Evolutionary conservation across 208 protist species (phyloP), one percentile per base, ranked within the genome.

Genomic region (Crithidia brevicula): DNA sequence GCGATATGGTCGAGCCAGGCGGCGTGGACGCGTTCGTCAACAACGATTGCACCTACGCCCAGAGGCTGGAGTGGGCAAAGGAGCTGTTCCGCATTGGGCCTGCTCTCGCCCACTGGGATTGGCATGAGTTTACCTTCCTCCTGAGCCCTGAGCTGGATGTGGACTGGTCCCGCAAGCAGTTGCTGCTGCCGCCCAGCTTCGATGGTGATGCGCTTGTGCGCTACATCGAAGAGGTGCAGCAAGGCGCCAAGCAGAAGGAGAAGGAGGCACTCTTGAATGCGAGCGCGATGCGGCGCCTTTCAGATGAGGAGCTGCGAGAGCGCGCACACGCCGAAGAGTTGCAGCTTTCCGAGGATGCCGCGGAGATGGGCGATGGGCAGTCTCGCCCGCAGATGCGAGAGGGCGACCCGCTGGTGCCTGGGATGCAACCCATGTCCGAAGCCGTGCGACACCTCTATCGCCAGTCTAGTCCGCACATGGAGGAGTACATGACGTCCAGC

Each of bases 1-100:
- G 87, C 34, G 69, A 82, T 27, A 87, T 91, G 72, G 82, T 83
- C 15, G 80, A 93, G 58, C 90, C 90, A 6, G 89, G 67, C 30
- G 90, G 88, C 28, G 83, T 97, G 31, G 93, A 97, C 46, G 85
- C 82, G 10, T 97, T 94, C 38, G 61, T 81, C 25, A 81, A 85
- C 62, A 95, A 95, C 67, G 93, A 96, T 54, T 92, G 75, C 81
- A 97, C 93, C 18, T 97, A 97, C 64, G 85, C 89, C n/a, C 68
- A 97, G 76, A 82, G 93, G 15, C 72, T 96, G 22, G 76, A 81
- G 69, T 97, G 90, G 89, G 75, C 90, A 22, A 93, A 95, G 81
- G 93, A 97, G 74, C 77, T 97, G 4, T 95, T 91, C 61, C 83
- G 86, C 65, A 88, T 95, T 45, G 86, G 72, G 36, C 79, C 82